Conservation (phyloP, 805 yeast genomes). For the Lachancea kluyveri region DNA sequence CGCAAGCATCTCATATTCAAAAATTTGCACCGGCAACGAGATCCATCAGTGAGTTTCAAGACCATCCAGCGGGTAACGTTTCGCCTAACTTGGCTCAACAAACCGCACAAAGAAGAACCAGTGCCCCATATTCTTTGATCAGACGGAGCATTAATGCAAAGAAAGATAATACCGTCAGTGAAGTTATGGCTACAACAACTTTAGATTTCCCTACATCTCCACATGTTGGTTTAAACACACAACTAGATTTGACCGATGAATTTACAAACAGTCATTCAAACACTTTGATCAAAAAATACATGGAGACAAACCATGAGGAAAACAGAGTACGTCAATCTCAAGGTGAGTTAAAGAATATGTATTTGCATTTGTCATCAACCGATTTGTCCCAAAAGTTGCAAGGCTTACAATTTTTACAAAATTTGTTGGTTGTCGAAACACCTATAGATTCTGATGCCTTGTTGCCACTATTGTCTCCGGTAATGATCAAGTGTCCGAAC, state of each 20-base stretch:
- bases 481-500: constrained; percentile 24
- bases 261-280: constrained; percentile 19
- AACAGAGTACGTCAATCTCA: background rate
- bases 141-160: constrained; percentile 3
- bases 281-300: constrained; percentile 23
- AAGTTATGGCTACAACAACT: too few relatives aligned
- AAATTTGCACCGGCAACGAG: constrained; percentile 5
- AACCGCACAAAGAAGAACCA: constrained; percentile 1
- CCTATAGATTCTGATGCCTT: constrained; percentile 13
- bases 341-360: constrained; percentile 6
- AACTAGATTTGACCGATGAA: constrained; percentile 28
- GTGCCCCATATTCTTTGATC: background rate
- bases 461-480: constrained; percentile 12
- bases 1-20: constrained; percentile 14
- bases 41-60: constrained; percentile 6
- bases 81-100: constrained; percentile 11
- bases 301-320: constrained; percentile 8
- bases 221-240: constrained; percentile 4
- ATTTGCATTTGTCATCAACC: constrained; percentile 15
- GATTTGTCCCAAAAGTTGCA: constrained; percentile 20
- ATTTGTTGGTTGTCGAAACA: constrained; percentile 1
- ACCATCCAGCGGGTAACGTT: constrained; percentile 13
- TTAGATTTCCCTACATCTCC: constrained; percentile 11
- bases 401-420: constrained; percentile 15
- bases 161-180: constrained; percentile 17